Evolutionary conservation across 768 basidiomycete genomes (phyloP), one percentile per base, ranked within the genome.

Genomic region (Pleurotus djamor): DNA sequence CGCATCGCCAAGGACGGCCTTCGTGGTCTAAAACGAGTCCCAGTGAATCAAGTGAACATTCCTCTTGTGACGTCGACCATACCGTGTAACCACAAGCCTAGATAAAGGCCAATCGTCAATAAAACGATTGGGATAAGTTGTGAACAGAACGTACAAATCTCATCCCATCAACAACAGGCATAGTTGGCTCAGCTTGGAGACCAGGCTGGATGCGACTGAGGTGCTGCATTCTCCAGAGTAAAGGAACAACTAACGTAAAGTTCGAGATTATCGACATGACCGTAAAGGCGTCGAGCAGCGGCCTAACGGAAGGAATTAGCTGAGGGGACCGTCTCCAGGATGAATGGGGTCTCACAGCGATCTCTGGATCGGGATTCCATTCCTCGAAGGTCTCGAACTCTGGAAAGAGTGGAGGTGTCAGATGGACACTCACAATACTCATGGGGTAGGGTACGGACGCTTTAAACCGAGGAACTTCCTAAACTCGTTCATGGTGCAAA

Each of bases 401-500:
- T 77, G 57, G 58, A 14, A 21, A 41, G 38, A 41, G n/a, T 4
- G 1, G 38, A 10, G 4, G n/a, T 9, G n/a, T 41, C 38, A 41
- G 38, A 28, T 28, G 21, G 9, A 41, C 1, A 54, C 55, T 7
- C 16, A 14, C 50, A 6, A 3, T 3, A 47, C 12, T n/a, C 8
- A 37, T 16, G 37, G 16, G 33, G 14, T 45, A 14, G 12, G 38
- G 38, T 37, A 67, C 72, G 6, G 43, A 75, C 78, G 69, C 65
- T 77, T 78, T 13, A 85, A 66, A 6, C 80, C 80, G 36, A 85
- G 61, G 69, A 80, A 81, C 64, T 72, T 66, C 44, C 83, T 71
- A 68, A 84, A 84, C 67, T 84, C 82, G 58, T 84, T 85, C 76
- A 83, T 76, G 4, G 80, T 78, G 63, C 82, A 82, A 1, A 79